Conservation (phyloP, 345 rosid genomes). For the Citrus medica region DNA sequence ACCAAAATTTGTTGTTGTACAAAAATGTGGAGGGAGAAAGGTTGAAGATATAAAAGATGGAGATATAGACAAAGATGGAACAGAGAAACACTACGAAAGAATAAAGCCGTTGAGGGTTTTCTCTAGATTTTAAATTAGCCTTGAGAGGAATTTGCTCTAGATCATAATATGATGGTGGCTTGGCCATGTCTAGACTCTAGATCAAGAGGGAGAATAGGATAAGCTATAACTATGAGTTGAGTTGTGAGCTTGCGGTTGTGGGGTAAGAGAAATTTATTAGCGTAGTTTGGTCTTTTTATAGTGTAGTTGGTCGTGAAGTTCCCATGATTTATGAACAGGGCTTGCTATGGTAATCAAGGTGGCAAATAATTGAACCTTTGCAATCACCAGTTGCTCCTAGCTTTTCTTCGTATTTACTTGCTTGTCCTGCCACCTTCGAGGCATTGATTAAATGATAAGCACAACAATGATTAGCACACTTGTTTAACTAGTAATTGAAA, state of each 20-base stretch:
- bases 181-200: constrained; percentile 16
- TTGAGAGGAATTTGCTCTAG: constrained; percentile 11
- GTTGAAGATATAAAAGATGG: constrained; percentile 45
- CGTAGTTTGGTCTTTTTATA: background rate
- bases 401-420: constrained; percentile 13
- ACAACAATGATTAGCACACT: background rate
- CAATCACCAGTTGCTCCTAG: constrained; percentile 8
- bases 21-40: constrained; percentile 53
- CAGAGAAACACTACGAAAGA: constrained; percentile 36
- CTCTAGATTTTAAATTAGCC: constrained; percentile 10
- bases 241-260: background rate
- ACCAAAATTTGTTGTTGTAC: constrained; percentile 51
- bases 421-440: background rate
- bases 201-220: background rate
- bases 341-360: constrained; percentile 18
- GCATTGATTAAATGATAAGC: background rate
- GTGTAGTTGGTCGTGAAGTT: constrained; percentile 9
- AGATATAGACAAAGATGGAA: constrained; percentile 38
- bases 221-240: background rate
- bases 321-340: background rate
- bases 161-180: constrained; percentile 2
- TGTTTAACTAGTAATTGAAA: background rate
- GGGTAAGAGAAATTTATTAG: background rate
- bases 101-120: constrained; percentile 21
- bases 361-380: constrained; percentile 23